These are phyloP conservation scores for Lonicera japonica DNA, from an alignment of 129 eudicot species.

Conservation along the genomic window DNA sequence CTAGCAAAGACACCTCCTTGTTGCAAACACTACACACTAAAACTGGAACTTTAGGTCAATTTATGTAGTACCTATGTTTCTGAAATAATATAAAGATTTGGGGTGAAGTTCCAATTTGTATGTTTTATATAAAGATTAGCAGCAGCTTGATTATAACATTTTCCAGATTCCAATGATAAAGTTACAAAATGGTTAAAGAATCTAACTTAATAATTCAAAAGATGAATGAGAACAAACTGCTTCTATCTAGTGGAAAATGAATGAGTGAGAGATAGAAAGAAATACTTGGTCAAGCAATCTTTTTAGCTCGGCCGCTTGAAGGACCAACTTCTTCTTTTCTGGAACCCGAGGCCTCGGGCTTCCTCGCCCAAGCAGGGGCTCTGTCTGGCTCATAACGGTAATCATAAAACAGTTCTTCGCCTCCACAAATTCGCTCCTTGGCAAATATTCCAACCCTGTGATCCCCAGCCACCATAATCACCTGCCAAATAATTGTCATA, in stretches of 20 bases:
- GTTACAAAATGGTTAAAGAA: conserved; percentile 10
- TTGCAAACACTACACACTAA: too few species aligned
- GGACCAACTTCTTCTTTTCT: conserved; percentile 68
- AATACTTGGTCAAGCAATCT: conserved; percentile 49
- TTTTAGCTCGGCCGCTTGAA: conserved; percentile 87
- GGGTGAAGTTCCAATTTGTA: too few species aligned
- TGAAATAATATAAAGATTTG: too few species aligned
- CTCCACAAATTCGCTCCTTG: conserved; percentile 75
- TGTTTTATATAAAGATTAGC: too few species aligned
- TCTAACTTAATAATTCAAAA: conserved; percentile 5
- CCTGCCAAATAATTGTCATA: conserved; percentile 37
- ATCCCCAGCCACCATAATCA: conserved; percentile 97
- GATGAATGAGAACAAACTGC: conserved; percentile 16
- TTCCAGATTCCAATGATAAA: too few species aligned
- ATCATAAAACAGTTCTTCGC: conserved; percentile 93
- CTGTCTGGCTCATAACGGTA: conserved; percentile 89
- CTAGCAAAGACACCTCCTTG: too few species aligned
- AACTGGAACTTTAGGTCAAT: too few species aligned
- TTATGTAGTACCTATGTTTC: too few species aligned
- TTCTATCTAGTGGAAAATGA: conserved; percentile 16
- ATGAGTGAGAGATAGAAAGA: not conserved
- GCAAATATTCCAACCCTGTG: conserved; percentile 98
- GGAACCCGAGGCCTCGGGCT: conserved; percentile 81
- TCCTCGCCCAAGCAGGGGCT: conserved; percentile 96
- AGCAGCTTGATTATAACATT: too few species aligned